These are phyloP conservation scores for Paracoccidioides brasiliensis DNA, from an alignment of 2,329 filamentous ascomycete genomes.

Conservation along the genomic window DNA sequence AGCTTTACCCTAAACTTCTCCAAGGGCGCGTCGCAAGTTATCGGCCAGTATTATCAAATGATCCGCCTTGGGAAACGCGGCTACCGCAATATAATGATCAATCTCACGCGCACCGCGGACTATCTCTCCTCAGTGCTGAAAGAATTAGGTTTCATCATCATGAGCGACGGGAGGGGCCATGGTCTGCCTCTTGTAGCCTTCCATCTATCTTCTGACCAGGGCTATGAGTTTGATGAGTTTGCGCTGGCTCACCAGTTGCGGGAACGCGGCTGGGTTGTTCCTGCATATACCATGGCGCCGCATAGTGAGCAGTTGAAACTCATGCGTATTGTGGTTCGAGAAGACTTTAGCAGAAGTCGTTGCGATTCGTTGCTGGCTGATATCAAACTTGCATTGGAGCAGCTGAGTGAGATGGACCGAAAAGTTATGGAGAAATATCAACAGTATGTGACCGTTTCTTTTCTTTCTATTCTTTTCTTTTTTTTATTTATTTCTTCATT, in stretches of 20 bases:
- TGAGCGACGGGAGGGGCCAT: constrained; percentile 64
- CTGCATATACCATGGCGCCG: constrained; percentile 94
- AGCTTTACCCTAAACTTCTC: constrained; percentile 97
- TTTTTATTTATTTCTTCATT: neutral
- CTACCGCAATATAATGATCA: constrained; percentile 86
- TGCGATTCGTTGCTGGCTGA: constrained; percentile 69
- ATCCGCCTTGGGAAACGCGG: constrained; percentile 88
- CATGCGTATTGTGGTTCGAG: constrained; percentile 80
- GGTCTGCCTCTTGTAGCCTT: constrained; percentile 87
- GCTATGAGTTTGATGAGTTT: constrained; percentile 56
- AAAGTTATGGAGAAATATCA: constrained; percentile 57
- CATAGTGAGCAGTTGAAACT: constrained; percentile 74
- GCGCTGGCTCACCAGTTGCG: constrained; percentile 73
- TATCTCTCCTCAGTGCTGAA: constrained; percentile 66
- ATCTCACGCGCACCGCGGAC: constrained; percentile 79
- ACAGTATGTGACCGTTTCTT: constrained; percentile 36
- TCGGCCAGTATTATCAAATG: constrained; percentile 94
- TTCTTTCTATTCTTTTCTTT: neutral
- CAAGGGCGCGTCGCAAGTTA: constrained; percentile 86
- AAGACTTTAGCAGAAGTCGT: constrained; percentile 74
- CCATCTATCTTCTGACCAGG: constrained; percentile 49
- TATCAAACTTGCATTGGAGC: constrained; percentile 60
- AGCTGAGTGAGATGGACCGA: constrained; percentile 61
- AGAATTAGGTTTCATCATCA: constrained; percentile 69
- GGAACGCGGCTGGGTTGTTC: constrained; percentile 81